These are phyloP conservation scores for Marsdenia floribunda DNA, from an alignment of 257 asterid species.

Conservation along the genomic window DNA sequence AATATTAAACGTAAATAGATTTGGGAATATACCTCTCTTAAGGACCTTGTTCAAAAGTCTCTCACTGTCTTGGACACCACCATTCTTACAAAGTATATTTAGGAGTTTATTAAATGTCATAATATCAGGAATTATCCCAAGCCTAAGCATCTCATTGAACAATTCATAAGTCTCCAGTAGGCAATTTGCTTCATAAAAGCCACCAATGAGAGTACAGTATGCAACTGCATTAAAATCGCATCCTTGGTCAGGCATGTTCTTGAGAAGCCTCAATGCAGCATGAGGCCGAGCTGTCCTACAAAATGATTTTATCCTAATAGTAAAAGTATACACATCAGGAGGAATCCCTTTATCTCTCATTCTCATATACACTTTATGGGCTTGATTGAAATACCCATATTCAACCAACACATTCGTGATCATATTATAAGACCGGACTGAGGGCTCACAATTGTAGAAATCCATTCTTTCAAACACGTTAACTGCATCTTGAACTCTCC, in stretches of 20 bases:
- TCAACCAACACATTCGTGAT: conserved; percentile 87
- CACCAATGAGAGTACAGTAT: conserved; percentile 68
- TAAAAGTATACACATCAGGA: conserved; percentile 77
- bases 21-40: conserved; percentile 70
- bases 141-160: conserved; percentile 70
- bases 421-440: conserved; percentile 57
- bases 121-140: conserved; percentile 55
- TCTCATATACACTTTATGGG: conserved; percentile 85
- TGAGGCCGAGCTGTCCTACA: conserved; percentile 73
- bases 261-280: conserved; percentile 81
- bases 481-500: conserved; percentile 68
- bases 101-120: conserved; percentile 73
- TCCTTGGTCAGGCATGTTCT: conserved; percentile 75
- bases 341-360: conserved; percentile 64
- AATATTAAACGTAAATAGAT: conserved; percentile 72
- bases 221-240: conserved; percentile 68
- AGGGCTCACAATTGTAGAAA: conserved; percentile 71
- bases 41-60: conserved; percentile 66
- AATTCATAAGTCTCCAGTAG: conserved; percentile 46
- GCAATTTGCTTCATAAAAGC: conserved; percentile 60
- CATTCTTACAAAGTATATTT: conserved; percentile 71
- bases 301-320: conserved; percentile 80
- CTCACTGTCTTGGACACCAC: conserved; percentile 61
- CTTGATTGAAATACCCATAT: conserved; percentile 62
- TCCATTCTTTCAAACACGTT: conserved; percentile 91